Base-by-base conservation (phyloP, 1,139 yeast species). In the Suhomyces maxii region DNA sequence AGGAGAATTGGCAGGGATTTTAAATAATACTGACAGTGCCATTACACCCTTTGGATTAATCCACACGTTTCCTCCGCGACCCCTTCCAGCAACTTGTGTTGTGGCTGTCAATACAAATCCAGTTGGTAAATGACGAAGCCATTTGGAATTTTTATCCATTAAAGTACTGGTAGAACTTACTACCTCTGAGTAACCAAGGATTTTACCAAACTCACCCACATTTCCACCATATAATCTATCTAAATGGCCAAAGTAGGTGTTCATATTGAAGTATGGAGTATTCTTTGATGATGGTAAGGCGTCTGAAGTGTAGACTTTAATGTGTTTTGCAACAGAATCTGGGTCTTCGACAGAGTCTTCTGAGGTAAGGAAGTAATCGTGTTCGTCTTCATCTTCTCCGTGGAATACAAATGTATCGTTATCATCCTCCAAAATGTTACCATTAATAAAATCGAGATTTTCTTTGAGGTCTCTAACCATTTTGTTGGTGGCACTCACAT, bases 11-110 rank as follows among this genome's bases (percentile, higher is more conserved):
- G 79, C 63, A 0, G 91, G 88, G 14, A 89, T 67, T 45, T 83
- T 78, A 52, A 89, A 65, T 7, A 89, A 78, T 1, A 83, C 78
- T 0, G 97, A 89, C 31, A 84, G 80, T 0, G 98, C 96, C 64
- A 90, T 69, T 0, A 90, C 96, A 7, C 99, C 99, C 34, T 80
- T 78, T 1, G 99, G 99, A 54, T 89, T 91, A 26, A 95, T 84
- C 99, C 99, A 95, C 1, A 84, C 84, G 57, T 95, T 95, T 2
- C 95, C 95, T 7, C 97, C 96, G 49, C 99, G 80, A 1, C 99
- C 99, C 43, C 95, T 76, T 1, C 99, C 99, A 0, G 90, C 80
- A 1, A 89, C 84, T 63, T 95, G 99, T 3, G 87, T 80, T 1
- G 93, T 83, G 1, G 95, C 96, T 3, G 86, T 77, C n/a, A 83